These are phyloP conservation scores for Annulohypoxylon stygium DNA, from an alignment of 495 filamentous ascomycete genomes.

Conservation along the genomic window DNA sequence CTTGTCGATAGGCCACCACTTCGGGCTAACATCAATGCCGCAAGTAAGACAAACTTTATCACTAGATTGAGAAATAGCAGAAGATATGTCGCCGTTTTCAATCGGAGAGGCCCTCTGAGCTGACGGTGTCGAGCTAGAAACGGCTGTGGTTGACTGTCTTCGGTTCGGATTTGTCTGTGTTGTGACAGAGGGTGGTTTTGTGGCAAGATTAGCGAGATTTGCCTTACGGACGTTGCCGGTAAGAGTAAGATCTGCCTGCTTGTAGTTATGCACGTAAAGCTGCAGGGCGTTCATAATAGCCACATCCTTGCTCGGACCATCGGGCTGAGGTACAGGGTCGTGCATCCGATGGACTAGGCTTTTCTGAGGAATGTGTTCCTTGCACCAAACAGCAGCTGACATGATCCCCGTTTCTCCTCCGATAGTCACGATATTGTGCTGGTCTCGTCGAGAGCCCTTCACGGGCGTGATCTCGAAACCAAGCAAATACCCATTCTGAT, in stretches of 20 bases:
- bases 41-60: constrained; percentile 69
- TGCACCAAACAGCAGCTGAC: constrained; percentile 88
- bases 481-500: constrained; percentile 82
- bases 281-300: constrained; percentile 75
- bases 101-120: constrained; percentile 36
- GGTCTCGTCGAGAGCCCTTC: constrained; percentile 85
- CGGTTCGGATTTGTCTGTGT: constrained; percentile 48
- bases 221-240: constrained; percentile 95
- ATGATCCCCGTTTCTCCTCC: constrained; percentile 81
- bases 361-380: constrained; percentile 80
- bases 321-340: constrained; percentile 73
- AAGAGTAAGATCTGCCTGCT: constrained; percentile 90
- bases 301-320: constrained; percentile 57
- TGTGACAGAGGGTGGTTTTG: constrained; percentile 54
- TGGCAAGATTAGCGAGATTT: constrained; percentile 59
- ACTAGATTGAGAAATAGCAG: constrained; percentile 46
- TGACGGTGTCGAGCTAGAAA: constrained; percentile 27
- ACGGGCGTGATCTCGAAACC: constrained; percentile 93
- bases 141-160: constrained; percentile 55
- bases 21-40: constrained; percentile 69
- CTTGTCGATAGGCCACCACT: constrained; percentile 68
- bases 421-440: constrained; percentile 77
- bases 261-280: constrained; percentile 86
- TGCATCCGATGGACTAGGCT: constrained; percentile 79
- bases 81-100: constrained; percentile 28